Conservation (phyloP, 129 eudicot genomes). For the Flaveria brownii region DNA sequence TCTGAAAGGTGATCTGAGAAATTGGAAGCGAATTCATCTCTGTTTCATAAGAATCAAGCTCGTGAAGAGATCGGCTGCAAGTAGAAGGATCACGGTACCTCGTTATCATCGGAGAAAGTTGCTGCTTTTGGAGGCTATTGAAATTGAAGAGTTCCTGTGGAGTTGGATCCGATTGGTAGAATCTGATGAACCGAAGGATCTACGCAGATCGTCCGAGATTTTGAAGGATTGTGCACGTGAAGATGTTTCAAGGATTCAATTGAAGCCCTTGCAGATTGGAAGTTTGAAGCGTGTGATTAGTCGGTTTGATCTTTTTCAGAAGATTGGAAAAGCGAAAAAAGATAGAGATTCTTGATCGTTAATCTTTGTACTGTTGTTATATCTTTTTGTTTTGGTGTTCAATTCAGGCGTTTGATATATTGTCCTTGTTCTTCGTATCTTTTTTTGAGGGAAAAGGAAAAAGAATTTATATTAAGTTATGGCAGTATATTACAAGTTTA, state of each 20-base stretch:
- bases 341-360: conserved; percentile 30
- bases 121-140: conserved; percentile 1
- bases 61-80: conserved; percentile 10
- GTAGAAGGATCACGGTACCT: neutral
- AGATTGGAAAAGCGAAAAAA: conserved; percentile 29
- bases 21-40: conserved; percentile 10
- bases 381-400: conserved; percentile 35
- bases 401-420: conserved; percentile 50
- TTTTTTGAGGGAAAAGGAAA: conserved; percentile 39
- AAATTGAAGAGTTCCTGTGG: conserved; percentile 17
- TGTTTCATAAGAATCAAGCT: conserved; percentile 36
- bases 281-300: neutral
- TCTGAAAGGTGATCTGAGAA: conserved; percentile 29
- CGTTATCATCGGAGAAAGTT: conserved; percentile 16
- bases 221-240: conserved; percentile 21
- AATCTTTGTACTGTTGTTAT: conserved; percentile 41
- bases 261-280: conserved; percentile 30
- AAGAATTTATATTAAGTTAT: conserved; percentile 38
- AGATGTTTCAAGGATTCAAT: conserved; percentile 33
- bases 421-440: conserved; percentile 46
- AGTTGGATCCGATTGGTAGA: neutral
- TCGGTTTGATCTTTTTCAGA: conserved; percentile 51
- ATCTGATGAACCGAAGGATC: too few species aligned
- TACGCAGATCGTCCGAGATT: conserved; percentile 9
- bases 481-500: conserved; percentile 95